These are phyloP conservation scores for Clitocybe nebularis DNA, from an alignment of 1,284 basidiomycete genomes.

Conservation along the genomic window DNA sequence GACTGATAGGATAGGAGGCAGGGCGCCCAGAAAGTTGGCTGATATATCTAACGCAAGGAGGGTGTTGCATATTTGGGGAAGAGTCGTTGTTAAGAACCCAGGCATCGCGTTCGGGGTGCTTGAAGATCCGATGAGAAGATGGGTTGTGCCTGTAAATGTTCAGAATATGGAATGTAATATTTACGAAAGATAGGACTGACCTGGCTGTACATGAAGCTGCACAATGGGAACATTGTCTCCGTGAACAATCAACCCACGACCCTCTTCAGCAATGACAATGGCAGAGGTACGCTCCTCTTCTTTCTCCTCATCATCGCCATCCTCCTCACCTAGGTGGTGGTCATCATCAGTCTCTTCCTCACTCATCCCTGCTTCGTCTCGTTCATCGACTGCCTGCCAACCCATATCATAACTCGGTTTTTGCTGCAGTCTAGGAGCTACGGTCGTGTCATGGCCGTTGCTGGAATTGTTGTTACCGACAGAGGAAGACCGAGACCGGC, in stretches of 20 bases:
- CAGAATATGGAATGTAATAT: constrained; percentile 12
- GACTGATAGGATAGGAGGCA: constrained; percentile 75
- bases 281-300: constrained; percentile 72
- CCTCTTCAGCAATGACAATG: constrained; percentile 74
- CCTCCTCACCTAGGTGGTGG: constrained; percentile 42
- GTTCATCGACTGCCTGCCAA: constrained; percentile 71
- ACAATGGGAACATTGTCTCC: constrained; percentile 59
- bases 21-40: constrained; percentile 74
- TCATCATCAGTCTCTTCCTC: constrained; percentile 76
- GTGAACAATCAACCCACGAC: constrained; percentile 73
- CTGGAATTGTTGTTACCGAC: constrained; percentile 45
- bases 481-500: constrained; percentile 67
- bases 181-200: constrained; percentile 36
- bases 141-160: constrained; percentile 69
- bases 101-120: constrained; percentile 75
- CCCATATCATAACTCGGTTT: constrained; percentile 70
- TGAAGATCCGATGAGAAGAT: constrained; percentile 79
- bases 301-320: constrained; percentile 49
- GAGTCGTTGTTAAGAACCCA: constrained; percentile 59
- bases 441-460: constrained; percentile 40
- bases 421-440: constrained; percentile 44
- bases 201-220: constrained; percentile 63
- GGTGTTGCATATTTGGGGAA: constrained; percentile 71
- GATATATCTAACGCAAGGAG: constrained; percentile 90
- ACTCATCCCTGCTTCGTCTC: constrained; percentile 65